phyloP scores from a whole-genome alignment of 768 basidiomycete species.

The Suillus brevipes region DNA sequence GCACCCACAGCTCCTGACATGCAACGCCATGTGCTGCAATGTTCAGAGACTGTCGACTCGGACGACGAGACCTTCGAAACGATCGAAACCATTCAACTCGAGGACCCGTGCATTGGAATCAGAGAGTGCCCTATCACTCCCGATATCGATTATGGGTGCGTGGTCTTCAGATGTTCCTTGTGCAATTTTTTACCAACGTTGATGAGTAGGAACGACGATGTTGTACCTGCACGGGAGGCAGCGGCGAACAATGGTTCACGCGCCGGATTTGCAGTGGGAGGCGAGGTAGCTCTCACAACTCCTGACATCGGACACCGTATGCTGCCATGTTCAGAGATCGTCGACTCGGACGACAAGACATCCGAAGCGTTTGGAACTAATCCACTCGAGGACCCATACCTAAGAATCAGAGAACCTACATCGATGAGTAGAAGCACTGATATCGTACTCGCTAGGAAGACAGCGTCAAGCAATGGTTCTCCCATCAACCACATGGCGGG shows the following conservation, averaged over 20 bases:
- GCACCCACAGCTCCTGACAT: conserved; percentile 27
- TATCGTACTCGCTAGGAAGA: conserved; percentile 41
- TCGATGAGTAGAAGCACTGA: neutral
- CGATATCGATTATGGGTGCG: neutral
- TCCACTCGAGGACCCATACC: conserved; percentile 21
- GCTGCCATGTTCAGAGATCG: conserved; percentile 25
- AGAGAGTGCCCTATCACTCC: conserved; percentile 15
- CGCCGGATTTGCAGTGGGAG: conserved; percentile 38
- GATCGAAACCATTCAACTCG: conserved; percentile 35
- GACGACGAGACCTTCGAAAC: conserved; percentile 19
- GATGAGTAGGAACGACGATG: neutral
- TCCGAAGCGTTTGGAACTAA: conserved; percentile 30
- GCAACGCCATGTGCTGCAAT: conserved; percentile 30
- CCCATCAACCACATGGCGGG: conserved; percentile 38
- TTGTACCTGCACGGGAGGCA: conserved; percentile 42
- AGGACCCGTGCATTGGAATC: conserved; percentile 23
- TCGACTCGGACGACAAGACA: conserved; percentile 23
- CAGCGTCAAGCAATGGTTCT: conserved; percentile 35
- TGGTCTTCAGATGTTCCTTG: conserved; percentile 25
- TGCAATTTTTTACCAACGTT: neutral
- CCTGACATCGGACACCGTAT: conserved; percentile 31
- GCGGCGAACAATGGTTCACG: conserved; percentile 33
- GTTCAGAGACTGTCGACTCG: conserved; percentile 27
- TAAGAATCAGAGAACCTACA: conserved; percentile 12
- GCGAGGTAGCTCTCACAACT: conserved; percentile 12